Conservation (phyloP, 495 filamentous ascomycete genomes). For the Lasiosphaeria miniovina region DNA sequence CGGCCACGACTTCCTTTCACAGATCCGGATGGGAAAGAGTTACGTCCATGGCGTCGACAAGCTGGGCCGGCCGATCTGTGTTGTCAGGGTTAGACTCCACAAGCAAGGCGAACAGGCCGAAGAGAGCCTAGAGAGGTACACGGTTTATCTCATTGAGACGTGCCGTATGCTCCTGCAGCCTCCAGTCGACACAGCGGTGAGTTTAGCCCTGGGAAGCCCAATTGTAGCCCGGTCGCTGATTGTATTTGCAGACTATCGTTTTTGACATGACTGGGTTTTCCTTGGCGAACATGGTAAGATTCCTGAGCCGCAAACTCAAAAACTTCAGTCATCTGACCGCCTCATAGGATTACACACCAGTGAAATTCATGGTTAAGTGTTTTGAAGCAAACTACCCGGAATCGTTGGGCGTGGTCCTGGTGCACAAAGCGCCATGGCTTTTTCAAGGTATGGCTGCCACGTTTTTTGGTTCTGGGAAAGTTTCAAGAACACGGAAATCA, state of each 20-base stretch:
- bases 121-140: conserved; percentile 77
- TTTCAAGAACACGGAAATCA: conserved; percentile 1
- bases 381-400: conserved; percentile 99
- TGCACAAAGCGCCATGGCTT: conserved; percentile 95
- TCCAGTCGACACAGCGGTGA: conserved; percentile 87
- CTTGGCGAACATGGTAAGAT: conserved; percentile 85
- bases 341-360: conserved; percentile 80
- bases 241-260: conserved; percentile 61
- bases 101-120: conserved; percentile 77
- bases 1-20: conserved; percentile 77
- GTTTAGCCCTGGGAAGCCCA: conserved; percentile 29
- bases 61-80: conserved; percentile 79
- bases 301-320: background rate
- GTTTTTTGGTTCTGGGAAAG: conserved; percentile 3
- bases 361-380: conserved; percentile 99
- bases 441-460: conserved; percentile 66
- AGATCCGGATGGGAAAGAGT: conserved; percentile 90
- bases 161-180: conserved; percentile 75
- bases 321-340: conserved; percentile 14
- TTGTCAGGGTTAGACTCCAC: conserved; percentile 80
- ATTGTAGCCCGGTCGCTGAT: conserved; percentile 15
- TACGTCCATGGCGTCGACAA: conserved; percentile 88
- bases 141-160: conserved; percentile 92
- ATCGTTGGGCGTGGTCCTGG: conserved; percentile 83
- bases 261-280: conserved; percentile 96